Base-by-base conservation (phyloP, 2,329 filamentous ascomycete species). In the Ascomycota sp. region DNA sequence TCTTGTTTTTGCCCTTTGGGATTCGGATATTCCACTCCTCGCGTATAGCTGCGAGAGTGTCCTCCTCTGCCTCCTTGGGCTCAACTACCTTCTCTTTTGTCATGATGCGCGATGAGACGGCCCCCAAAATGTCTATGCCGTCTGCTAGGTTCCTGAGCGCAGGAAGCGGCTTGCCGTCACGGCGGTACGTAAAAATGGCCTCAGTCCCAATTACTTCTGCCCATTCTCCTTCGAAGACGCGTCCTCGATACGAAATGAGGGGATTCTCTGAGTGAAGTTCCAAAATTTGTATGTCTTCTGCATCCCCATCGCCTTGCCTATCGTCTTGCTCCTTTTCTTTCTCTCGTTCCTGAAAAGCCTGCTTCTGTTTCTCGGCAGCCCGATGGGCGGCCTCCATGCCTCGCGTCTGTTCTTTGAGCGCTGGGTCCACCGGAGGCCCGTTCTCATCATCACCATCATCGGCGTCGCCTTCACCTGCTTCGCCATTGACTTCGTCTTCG, bases 121-220 rank as follows among this genome's bases (percentile, higher is more conserved):
- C 65, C 12, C 66, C 72, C 3, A 86, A 53, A 5, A 86, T 56
- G 43, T 82, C 74, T 23, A 78, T 69, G 17, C 65, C 63, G 12
- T 38, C 56, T 23, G 51, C 55, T 17, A 65, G 59, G 15, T 57
- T 52, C 15, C 58, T 61, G 20, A 62, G 45, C 12, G 48, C 45
- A 4, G 61, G 58, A 2, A 60, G 47, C 12, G 36, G 20, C 13
- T 31, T 13, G 4, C 20, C 12, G 10, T 33, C 32, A 24, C 51
- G 41, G 30, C 60, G 64, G 11, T 52, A 52, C 1, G 62, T 63
- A 42, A 94, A 75, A 25, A 92, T 66, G 38, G 85, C 57, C 40
- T 91, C 81, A 0, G 83, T 92, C 23, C 86, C 86, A 26, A 92
- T 68, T 35, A 82, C 76, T 36, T 79, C 71, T 8, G 70, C 67